A percentile compares a stretch with the other conserved stretches of the same genome.
phyloP scores from a whole-genome alignment of 139 green algal genomes.

The Closterium sp. region DNA sequence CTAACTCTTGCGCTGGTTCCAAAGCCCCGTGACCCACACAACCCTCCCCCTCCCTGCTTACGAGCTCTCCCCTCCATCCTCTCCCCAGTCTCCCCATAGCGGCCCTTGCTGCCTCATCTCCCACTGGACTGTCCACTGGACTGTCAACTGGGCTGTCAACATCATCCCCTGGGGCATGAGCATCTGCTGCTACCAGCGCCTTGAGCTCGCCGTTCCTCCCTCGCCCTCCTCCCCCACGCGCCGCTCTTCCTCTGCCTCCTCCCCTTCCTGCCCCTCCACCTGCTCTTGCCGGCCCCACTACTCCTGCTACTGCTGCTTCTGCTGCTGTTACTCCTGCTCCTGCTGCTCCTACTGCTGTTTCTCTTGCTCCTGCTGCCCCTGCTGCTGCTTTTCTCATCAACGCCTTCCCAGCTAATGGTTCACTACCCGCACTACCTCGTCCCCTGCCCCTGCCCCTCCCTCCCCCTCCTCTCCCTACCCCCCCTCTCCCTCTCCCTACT shows the following conservation, averaged over 20 bases:
- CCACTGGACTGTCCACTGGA: not conserved
- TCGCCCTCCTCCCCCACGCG: not conserved
- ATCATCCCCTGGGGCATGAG: not conserved
- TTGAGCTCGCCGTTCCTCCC: not conserved
- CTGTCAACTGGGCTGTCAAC: not conserved
- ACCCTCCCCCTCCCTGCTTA: not conserved
- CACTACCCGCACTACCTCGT: not conserved
- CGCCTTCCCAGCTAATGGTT: not conserved
- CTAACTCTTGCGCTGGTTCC: too few relatives aligned
- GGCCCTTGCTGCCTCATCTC: not conserved
- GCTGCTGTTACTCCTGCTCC: not conserved
- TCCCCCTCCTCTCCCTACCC: not conserved
- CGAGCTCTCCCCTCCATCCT: not conserved
- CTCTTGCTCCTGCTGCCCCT: not conserved
- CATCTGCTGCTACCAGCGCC: not conserved
- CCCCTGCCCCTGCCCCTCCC: not conserved
- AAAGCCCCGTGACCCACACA: not conserved
- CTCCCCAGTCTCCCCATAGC: not conserved
- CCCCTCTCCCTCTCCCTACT: not conserved
- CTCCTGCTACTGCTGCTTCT: not conserved
- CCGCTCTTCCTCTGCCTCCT: not conserved
- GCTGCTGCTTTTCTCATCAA: not conserved
- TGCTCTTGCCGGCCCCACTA: not conserved
- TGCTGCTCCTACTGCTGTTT: not conserved
- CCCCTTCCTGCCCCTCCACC: not conserved